Conservation (phyloP, 2,329 filamentous ascomycete genomes). For the Fusarium sp. region DNA sequence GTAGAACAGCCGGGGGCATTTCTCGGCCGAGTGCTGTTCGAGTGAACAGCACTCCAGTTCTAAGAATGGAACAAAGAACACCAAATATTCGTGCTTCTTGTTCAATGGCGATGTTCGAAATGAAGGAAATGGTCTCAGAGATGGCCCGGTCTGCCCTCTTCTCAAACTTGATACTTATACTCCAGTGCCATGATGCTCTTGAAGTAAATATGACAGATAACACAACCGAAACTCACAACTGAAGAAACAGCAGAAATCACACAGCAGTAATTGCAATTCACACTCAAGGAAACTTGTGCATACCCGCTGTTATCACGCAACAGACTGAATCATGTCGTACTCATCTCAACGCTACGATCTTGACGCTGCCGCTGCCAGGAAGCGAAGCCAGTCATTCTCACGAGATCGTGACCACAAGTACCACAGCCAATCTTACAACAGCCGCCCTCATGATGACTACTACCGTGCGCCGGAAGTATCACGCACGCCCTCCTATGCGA, state of each 20-base stretch:
- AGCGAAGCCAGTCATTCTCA: neutral
- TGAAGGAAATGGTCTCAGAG: neutral
- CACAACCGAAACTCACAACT: neutral
- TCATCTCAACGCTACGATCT: conserved; percentile 19
- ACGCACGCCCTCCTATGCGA: neutral
- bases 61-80: neutral
- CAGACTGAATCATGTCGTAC: conserved; percentile 26
- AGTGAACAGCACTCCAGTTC: conserved; percentile 2
- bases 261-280: neutral
- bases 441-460: neutral
- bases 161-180: conserved; percentile 2
- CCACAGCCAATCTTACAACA: neutral
- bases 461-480: conserved; percentile 1
- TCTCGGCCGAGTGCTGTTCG: neutral
- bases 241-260: neutral
- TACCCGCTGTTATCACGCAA: conserved; percentile 4
- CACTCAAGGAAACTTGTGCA: neutral
- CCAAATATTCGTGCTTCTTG: neutral
- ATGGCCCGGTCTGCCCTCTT: neutral
- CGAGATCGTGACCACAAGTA: neutral
- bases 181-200: neutral
- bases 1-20: neutral
- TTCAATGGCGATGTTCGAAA: neutral
- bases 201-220: neutral
- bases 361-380: conserved; percentile 8